Evolutionary conservation across 1,139 yeast genomes (phyloP).

Genomic region (Geotrichum histeridarum): DNA sequence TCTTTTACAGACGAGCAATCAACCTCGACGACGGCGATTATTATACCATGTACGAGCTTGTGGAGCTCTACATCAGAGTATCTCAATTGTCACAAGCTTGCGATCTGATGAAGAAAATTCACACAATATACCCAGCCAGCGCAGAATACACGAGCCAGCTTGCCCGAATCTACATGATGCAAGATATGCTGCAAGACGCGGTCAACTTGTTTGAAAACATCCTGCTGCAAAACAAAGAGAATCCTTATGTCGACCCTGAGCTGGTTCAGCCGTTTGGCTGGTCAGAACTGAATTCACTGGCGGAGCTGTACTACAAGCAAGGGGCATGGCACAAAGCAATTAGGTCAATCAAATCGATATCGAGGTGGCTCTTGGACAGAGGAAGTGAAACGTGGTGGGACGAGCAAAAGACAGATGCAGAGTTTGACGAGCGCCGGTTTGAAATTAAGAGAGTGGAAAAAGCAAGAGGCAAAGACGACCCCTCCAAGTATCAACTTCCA

Average conservation of each 20-base stretch:
- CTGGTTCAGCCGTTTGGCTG: conserved; percentile 54
- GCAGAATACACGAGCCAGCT: conserved; percentile 60
- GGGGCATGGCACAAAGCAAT: conserved; percentile 62
- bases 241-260: conserved; percentile 21
- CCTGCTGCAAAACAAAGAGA: conserved; percentile 26
- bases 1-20: conserved; percentile 73
- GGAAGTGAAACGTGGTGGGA: conserved; percentile 79
- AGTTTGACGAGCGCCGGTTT: conserved; percentile 63
- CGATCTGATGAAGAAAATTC: conserved; percentile 63
- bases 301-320: conserved; percentile 70
- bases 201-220: conserved; percentile 60
- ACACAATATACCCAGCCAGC: conserved; percentile 57
- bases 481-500: conserved; percentile 48
- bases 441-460: conserved; percentile 21
- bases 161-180: conserved; percentile 72
- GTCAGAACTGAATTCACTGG: conserved; percentile 80
- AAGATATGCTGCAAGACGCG: conserved; percentile 75
- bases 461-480: conserved; percentile 20
- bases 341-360: conserved; percentile 58
- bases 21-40: conserved; percentile 53
- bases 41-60: conserved; percentile 47
- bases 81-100: conserved; percentile 68
- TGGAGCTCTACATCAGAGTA: conserved; percentile 59
- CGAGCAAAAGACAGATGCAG: conserved; percentile 66
- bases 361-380: conserved; percentile 80